phyloP scores from a whole-genome alignment of 257 asterid genomes.

The Nicotiana benthamiana region DNA sequence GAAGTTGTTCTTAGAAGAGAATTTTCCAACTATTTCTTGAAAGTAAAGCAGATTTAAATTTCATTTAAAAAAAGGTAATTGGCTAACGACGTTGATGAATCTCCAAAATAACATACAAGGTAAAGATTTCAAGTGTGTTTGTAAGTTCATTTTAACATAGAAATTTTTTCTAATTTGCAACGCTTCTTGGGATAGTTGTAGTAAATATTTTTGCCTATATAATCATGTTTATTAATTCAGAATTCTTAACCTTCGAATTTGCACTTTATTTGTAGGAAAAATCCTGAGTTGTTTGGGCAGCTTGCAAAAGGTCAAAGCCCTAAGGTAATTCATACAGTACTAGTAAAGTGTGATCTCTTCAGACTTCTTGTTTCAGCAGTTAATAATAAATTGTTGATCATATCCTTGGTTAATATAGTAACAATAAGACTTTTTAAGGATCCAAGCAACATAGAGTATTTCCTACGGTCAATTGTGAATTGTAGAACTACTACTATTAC shows the following conservation, averaged over 20 bases:
- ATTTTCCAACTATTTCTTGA: neutral
- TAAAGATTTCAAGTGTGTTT: neutral
- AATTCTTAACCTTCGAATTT: neutral
- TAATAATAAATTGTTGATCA: neutral
- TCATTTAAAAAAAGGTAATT: neutral
- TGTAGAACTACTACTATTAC: no score
- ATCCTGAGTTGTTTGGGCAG: constrained; percentile 27
- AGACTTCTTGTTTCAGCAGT: neutral
- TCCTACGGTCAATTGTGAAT: no score
- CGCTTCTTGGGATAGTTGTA: neutral
- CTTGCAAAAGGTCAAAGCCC: constrained; percentile 43
- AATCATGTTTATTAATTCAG: neutral
- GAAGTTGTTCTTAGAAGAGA: neutral
- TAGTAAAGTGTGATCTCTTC: neutral
- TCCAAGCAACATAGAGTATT: no score
- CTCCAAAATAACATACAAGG: neutral
- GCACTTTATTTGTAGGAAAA: constrained; percentile 19
- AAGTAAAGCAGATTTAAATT: neutral
- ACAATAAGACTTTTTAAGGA: no score
- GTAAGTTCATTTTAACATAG: neutral
- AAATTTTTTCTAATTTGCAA: neutral
- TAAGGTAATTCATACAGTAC: constrained; percentile 17
- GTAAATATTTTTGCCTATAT: neutral
- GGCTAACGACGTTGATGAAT: neutral
- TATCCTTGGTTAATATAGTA: neutral